phyloP scores from a whole-genome alignment of 2,329 filamentous ascomycete genomes.

The Alternaria consortialis region DNA sequence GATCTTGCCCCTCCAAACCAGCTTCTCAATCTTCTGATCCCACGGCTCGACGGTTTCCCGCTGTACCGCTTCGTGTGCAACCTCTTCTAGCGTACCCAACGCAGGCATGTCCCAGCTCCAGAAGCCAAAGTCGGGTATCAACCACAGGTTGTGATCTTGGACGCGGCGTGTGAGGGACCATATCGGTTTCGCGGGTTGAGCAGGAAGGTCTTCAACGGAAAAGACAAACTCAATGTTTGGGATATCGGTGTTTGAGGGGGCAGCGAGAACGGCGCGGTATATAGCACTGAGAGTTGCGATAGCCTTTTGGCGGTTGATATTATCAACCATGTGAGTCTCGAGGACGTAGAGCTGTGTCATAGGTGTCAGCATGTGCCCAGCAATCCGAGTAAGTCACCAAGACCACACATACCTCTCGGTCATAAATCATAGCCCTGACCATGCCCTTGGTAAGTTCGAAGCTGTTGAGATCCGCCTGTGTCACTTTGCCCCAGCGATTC shows the following conservation, averaged over 20 bases:
- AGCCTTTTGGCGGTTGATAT: conserved; percentile 47
- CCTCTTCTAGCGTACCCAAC: conserved; percentile 42
- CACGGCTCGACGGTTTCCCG: conserved; percentile 42
- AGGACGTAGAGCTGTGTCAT: conserved; percentile 41
- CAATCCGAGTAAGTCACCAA: neutral
- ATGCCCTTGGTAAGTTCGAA: conserved; percentile 45
- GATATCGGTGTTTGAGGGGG: conserved; percentile 31
- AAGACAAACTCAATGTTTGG: conserved; percentile 48
- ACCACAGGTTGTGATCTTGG: conserved; percentile 45
- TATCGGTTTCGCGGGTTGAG: conserved; percentile 40
- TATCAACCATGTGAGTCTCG: conserved; percentile 46
- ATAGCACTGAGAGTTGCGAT: conserved; percentile 40
- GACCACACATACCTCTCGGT: conserved; percentile 37
- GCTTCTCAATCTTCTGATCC: conserved; percentile 45
- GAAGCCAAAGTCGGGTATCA: conserved; percentile 49
- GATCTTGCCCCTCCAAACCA: conserved; percentile 48
- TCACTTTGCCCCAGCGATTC: conserved; percentile 36
- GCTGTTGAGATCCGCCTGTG: conserved; percentile 35
- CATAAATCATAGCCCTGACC: conserved; percentile 44
- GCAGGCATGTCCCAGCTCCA: conserved; percentile 49
- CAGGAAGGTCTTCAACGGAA: conserved; percentile 46
- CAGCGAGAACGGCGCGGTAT: conserved; percentile 41
- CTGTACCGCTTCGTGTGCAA: conserved; percentile 36
- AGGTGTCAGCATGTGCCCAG: conserved; percentile 9
- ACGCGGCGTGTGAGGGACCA: conserved; percentile 45